These are phyloP conservation scores for Platanthera guangdongensis DNA, from an alignment of 106 monocot genomes.

Conservation along the genomic window DNA sequence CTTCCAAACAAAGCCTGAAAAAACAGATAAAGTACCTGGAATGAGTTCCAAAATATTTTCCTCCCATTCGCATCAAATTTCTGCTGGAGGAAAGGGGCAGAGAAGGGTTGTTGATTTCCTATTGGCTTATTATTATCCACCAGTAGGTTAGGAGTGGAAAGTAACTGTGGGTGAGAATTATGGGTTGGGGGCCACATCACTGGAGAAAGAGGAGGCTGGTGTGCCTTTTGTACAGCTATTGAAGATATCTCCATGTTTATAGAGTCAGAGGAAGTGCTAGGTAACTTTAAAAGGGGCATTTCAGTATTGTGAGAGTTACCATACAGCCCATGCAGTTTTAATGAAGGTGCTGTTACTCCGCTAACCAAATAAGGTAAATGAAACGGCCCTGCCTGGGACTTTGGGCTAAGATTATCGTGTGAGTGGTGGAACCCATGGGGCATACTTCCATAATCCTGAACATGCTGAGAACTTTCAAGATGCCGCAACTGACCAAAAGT, in stretches of 20 bases:
- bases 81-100: slow-evolving; percentile 14
- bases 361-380: slow-evolving; percentile 20
- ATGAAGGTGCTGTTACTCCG: slow-evolving; percentile 10
- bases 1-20: slow-evolving; percentile 9
- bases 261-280: slow-evolving; percentile 21
- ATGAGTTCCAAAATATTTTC: slow-evolving; percentile 8
- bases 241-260: slow-evolving; percentile 17
- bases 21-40: slow-evolving; percentile 19
- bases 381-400: slow-evolving; percentile 26
- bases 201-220: slow-evolving; percentile 18
- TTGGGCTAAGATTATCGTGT: slow-evolving; percentile 31
- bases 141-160: slow-evolving; percentile 28
- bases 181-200: slow-evolving; percentile 32
- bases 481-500: slow-evolving; percentile 14
- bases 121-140: slow-evolving; percentile 28
- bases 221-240: slow-evolving; percentile 25
- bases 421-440: slow-evolving; percentile 19
- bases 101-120: slow-evolving; percentile 20
- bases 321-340: slow-evolving; percentile 19
- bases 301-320: slow-evolving; percentile 24
- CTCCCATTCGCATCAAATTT: slow-evolving; percentile 26
- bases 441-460: slow-evolving; percentile 30
- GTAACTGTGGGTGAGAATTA: slow-evolving; percentile 37
- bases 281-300: slow-evolving; percentile 21
- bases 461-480: slow-evolving; percentile 23